Evolutionary conservation across 352 stramenopile genomes (phyloP), one percentile per base, ranked within the genome.

Genomic region (Discostella stelligera): DNA sequence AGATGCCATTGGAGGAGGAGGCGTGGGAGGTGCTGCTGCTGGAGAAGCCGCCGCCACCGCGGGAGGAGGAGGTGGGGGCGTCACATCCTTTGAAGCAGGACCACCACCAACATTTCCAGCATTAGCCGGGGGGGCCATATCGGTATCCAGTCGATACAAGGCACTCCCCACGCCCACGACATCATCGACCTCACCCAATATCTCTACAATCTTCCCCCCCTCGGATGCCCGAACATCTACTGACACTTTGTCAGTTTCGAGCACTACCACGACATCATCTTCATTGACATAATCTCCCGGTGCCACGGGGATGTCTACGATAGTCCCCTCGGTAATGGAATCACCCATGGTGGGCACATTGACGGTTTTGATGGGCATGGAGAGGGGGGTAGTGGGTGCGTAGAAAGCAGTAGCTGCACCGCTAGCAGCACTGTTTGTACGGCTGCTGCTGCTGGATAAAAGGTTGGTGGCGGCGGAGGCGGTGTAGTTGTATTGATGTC

Each of bases 221-320:
- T 96, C 92, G 0, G 95, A 91, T 9, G 96, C 94, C 54, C 97
- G 78, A 2, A 94, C 84, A 67, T 94, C 87, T 1, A 94, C 89
- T 6, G 79, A 72, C 4, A 98, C 97, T 89, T 99, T 99, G 86
- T 99, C 97, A 0, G 97, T 99, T 89, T 99, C 97, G 0, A 99
- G 90, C 56, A 98, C 94, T 20, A 98, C 86, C 2, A 99, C 94
- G 10, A 98, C 92, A 67, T 99, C 97, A 78, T 99, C 97, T 1
- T 91, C 90, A 16, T 94, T 89, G 10, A 99, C 95, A 70, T 95
- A 97, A 85, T 99, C 96, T 23, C 97, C 97, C 25, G 96, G 84
- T n/a, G 94, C 89, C 76, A 98, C 97, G 72, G 95, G 91, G 78
- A 98, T 96, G 64, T 97, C 94, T 16, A 98, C 96, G 69, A 99